Evolutionary conservation across 202 grass and related monocot genomes (phyloP), one percentile per base, ranked within the genome.

Genomic region (Brachypodium distachyon): DNA sequence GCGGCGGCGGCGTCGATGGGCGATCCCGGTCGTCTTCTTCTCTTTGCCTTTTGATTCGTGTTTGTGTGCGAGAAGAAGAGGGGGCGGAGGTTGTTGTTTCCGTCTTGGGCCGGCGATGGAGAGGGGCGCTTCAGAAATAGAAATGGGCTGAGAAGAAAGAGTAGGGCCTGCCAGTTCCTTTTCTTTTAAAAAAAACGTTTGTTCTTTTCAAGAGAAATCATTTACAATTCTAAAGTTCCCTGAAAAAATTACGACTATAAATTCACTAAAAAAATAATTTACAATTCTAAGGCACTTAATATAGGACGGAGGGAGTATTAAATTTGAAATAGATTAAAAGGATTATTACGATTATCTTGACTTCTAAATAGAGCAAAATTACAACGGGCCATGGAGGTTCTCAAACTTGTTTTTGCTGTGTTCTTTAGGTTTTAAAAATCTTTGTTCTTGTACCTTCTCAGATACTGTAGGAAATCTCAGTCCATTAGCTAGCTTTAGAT

Each of bases 1-100:
- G 36, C 6, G 76, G 58, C 43, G 18, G 78, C 85, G 74, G 68
- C 81, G 18, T 32, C 40, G 64, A 47, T 47, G 25, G 18, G 40
- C 40, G 64, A 47, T 47, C 41, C 41, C 16, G 13, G 4, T 47
- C 27, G 25, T 28, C 23, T 26, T 76, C 40, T 67, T 42, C 18
- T 36, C 54, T 60, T 23, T 61, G 34, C 41, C 36, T 38, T n/a
- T n/a, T n/a, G n/a, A n/a, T n/a, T 7, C 59, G 44, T 38, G 61
- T 34, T 76, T 33, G 76, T 60, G 44, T 52, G 27, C 37, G 23
- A 21, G 19, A 3, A 43, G 47, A 1, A 3, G 51, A 12, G 28
- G 5, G 54, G 41, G 32, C 6, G 11, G 46, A 14, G 18, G 40
- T 4, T 29, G 48, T 66, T 61, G 50, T 12, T 61, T 74, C 22